Percentiles rank a stretch among this genome's conserved stretches.
Conservation (phyloP, 257 asterid genomes). For the Gentiana straminea region DNA sequence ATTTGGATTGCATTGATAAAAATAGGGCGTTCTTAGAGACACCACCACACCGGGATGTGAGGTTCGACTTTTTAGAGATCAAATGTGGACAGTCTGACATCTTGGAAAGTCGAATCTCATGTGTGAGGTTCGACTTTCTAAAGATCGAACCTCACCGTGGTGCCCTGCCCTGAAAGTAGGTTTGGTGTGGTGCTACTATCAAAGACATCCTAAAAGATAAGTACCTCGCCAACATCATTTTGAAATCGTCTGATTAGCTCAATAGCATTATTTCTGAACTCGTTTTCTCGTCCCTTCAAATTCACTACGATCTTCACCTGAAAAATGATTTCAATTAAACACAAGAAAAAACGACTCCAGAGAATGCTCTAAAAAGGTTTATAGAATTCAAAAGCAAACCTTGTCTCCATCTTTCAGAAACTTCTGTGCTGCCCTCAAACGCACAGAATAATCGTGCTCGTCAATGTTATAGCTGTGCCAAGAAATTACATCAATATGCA, state of each 20-base stretch:
- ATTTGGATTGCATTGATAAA: too few relatives aligned
- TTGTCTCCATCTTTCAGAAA: conserved; percentile 88
- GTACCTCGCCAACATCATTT: conserved; percentile 81
- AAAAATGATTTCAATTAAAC: conserved; percentile 12
- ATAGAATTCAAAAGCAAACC: conserved; percentile 28
- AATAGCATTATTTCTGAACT: conserved; percentile 74
- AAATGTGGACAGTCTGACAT: too few relatives aligned
- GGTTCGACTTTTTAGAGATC: too few relatives aligned
- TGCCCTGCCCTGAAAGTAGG: too few relatives aligned
- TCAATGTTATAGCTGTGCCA: conserved; percentile 84
- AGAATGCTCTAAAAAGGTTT: conserved; percentile 4
- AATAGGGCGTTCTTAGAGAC: too few relatives aligned
- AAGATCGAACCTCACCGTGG: too few relatives aligned
- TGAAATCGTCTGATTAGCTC: conserved; percentile 86
- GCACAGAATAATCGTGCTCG: conserved; percentile 89
- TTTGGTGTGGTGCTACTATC: too few relatives aligned
- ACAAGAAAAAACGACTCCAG: neutral
- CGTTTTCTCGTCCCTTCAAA: conserved; percentile 92
- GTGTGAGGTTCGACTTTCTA: too few relatives aligned
- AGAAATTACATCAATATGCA: neutral
- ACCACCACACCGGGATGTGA: too few relatives aligned
- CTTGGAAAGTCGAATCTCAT: too few relatives aligned
- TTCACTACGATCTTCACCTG: conserved; percentile 90
- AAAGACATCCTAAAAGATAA: neutral
- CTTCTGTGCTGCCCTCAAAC: conserved; percentile 82